Percentiles rank a stretch among this genome's conserved stretches.
Conservation (phyloP, 2,329 filamentous ascomycete species). For the Trichoderma sp. region DNA sequence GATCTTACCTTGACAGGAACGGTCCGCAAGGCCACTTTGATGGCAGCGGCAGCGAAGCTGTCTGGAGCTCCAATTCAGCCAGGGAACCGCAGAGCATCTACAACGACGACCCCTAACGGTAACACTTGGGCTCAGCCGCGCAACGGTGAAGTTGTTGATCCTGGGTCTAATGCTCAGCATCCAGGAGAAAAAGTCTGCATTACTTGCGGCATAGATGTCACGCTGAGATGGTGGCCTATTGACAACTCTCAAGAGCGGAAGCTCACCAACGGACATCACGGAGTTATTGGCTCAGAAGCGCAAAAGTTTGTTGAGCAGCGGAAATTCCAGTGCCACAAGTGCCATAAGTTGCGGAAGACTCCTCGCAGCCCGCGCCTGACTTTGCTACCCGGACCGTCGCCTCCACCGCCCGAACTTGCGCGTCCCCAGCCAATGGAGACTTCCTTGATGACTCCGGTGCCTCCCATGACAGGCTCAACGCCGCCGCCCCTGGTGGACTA, state of each 20-base stretch:
- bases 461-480: conserved; percentile 34
- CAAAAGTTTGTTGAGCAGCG: conserved; percentile 61
- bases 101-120: conserved; percentile 42
- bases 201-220: conserved; percentile 68
- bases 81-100: conserved; percentile 57
- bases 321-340: conserved; percentile 75
- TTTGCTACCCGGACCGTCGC: conserved; percentile 1
- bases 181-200: conserved; percentile 59
- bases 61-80: conserved; percentile 36
- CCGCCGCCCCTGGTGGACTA: conserved; percentile 31
- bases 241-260: conserved; percentile 53
- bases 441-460: conserved; percentile 27
- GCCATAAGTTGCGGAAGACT: conserved; percentile 57
- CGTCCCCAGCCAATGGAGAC: conserved; percentile 19
- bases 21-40: conserved; percentile 84
- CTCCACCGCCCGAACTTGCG: conserved; percentile 11
- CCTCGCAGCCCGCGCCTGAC: conserved; percentile 9
- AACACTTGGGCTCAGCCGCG: conserved; percentile 24
- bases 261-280: conserved; percentile 54
- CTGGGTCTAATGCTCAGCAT: conserved; percentile 34
- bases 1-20: conserved; percentile 89
- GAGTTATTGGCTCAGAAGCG: conserved; percentile 55
- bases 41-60: conserved; percentile 63
- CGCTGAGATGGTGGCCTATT: conserved; percentile 71
- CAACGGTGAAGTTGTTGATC: conserved; percentile 32